These are phyloP conservation scores for Ampelomyces quisqualis DNA, from an alignment of 2,329 filamentous ascomycete species.

Conservation along the genomic window DNA sequence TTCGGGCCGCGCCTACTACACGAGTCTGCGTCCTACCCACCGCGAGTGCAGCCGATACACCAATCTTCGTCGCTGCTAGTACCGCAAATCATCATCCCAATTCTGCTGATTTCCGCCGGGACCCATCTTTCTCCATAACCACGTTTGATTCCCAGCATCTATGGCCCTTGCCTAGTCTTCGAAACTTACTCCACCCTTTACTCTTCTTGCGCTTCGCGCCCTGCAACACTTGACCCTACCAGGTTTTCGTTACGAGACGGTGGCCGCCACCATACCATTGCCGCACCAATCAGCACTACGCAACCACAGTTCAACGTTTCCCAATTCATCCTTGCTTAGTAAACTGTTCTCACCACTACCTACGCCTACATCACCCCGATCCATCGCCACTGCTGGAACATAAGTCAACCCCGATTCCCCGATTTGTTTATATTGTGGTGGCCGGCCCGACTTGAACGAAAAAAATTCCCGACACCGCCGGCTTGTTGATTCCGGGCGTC, in stretches of 20 bases:
- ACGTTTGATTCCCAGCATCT: conserved; percentile 21
- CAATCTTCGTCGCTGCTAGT: conserved; percentile 14
- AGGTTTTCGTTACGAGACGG: conserved; percentile 31
- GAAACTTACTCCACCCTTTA: conserved; percentile 27
- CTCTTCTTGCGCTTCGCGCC: conserved; percentile 44
- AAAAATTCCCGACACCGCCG: not conserved
- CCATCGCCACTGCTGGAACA: conserved; percentile 25
- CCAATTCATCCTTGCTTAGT: conserved; percentile 31
- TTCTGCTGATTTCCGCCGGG: conserved; percentile 26
- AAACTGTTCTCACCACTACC: conserved; percentile 22
- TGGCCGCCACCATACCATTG: conserved; percentile 23
- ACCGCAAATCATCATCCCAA: conserved; percentile 29
- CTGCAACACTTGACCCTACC: conserved; percentile 43
- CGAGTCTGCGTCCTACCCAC: conserved; percentile 19
- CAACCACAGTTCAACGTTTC: conserved; percentile 27
- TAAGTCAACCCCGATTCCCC: conserved; percentile 56
- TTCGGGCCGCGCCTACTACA: conserved; percentile 29
- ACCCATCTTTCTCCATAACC: conserved; percentile 27
- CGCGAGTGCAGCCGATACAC: conserved; percentile 22
- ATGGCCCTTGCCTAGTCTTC: conserved; percentile 35
- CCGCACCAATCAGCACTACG: conserved; percentile 29
- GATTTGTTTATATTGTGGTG: conserved; percentile 58
- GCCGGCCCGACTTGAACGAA: conserved; percentile 3
- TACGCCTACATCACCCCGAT: conserved; percentile 7
- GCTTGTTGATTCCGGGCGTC: too few relatives aligned